phyloP scores from a whole-genome alignment of 2,329 filamentous ascomycete species.

The Penicillium capsulatum region DNA sequence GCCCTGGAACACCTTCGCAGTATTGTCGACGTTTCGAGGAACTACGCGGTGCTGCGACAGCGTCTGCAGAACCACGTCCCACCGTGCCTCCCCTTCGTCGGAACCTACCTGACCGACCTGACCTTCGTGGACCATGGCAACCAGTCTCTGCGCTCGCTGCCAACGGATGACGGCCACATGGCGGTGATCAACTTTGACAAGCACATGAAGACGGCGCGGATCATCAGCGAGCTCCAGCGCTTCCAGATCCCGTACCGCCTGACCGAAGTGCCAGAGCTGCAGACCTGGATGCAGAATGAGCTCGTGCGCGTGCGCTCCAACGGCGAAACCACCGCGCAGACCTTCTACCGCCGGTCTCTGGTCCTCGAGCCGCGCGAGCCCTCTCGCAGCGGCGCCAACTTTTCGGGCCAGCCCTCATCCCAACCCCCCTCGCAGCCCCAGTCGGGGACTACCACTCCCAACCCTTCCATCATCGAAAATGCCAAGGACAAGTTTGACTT shows the following conservation, averaged over 20 bases:
- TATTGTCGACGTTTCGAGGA: constrained; percentile 85
- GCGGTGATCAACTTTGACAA: constrained; percentile 98
- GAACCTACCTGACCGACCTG: constrained; percentile 92
- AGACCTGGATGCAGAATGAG: constrained; percentile 86
- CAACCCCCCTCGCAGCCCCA: constrained; percentile 1
- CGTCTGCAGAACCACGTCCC: constrained; percentile 81
- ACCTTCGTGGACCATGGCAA: constrained; percentile 96
- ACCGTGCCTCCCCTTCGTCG: constrained; percentile 90
- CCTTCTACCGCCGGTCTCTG: constrained; percentile 77
- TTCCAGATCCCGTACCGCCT: constrained; percentile 93
- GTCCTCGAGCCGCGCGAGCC: constrained; percentile 65
- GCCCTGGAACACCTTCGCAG: constrained; percentile 72
- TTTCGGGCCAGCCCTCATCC: constrained; percentile 21
- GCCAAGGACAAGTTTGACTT: constrained; percentile 52
- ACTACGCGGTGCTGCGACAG: constrained; percentile 80
- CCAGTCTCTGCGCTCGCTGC: constrained; percentile 73
- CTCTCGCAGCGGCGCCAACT: constrained; percentile 17
- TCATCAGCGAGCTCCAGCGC: constrained; percentile 90
- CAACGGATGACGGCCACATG: constrained; percentile 59
- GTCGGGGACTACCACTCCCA: constrained; percentile 24
- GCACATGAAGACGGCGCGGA: constrained; percentile 87
- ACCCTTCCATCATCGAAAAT: constrained; percentile 33
- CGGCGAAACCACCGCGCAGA: constrained; percentile 60
- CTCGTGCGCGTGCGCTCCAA: constrained; percentile 68
- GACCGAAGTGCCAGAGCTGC: constrained; percentile 76